phyloP scores from a whole-genome alignment of 2,329 filamentous ascomycete genomes.

The Fusarium longipes region DNA sequence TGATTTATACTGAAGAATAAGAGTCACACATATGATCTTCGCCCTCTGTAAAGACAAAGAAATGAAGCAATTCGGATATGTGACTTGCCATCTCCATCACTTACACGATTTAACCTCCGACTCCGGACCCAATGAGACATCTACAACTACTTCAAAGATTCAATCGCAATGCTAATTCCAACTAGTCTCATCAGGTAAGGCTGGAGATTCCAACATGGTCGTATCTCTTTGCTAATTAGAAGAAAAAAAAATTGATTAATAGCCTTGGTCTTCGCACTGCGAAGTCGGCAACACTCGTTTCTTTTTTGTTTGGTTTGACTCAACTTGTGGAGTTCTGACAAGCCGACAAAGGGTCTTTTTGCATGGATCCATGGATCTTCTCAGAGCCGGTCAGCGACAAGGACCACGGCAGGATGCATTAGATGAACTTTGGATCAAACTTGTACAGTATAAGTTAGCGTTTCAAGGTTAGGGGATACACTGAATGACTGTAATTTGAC shows the following conservation, averaged over 20 bases:
- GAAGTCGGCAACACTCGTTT: conserved; percentile 12
- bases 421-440: not conserved
- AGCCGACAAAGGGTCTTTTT: not conserved
- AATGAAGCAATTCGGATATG: not conserved
- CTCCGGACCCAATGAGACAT: not conserved
- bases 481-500: not conserved
- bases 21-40: no score
- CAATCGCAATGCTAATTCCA: not conserved
- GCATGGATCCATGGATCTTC: no score
- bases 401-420: not conserved
- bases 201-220: not conserved
- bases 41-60: conserved; percentile 3
- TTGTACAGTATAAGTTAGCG: not conserved
- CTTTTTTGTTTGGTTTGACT: conserved; percentile 16
- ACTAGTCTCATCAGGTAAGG: not conserved
- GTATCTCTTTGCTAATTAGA: not conserved
- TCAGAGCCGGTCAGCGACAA: no score
- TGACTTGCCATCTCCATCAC: conserved; percentile 1
- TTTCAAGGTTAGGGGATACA: not conserved
- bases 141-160: not conserved
- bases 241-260: not conserved
- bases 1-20: not conserved
- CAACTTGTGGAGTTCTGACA: not conserved
- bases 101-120: conserved; percentile 20
- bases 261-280: not conserved